Base-by-base conservation (phyloP, 495 filamentous ascomycete species). In the Paragyromitra xinjiangensis region DNA sequence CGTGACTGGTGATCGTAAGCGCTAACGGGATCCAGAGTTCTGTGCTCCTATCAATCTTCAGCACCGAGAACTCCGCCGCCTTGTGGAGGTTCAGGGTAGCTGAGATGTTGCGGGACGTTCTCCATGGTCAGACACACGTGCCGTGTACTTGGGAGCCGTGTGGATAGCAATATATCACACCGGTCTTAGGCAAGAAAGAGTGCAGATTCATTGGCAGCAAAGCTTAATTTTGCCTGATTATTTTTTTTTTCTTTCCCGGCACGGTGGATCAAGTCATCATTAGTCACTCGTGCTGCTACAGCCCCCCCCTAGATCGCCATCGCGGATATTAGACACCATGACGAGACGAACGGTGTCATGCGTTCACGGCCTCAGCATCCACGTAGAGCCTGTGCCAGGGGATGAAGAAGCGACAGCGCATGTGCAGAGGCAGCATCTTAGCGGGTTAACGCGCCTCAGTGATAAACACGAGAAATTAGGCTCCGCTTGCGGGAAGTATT, bases 11-110 rank as follows among this genome's bases (percentile, higher is more conserved):
- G 44, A 71, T 71, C 68, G 68, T 42, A 40, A 29, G 48, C 63
- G 64, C 71, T 74, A 74, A 68, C 37, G 64, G 16, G 1, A 61
- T 51, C 11, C 29, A 16, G 64, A 34, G 11, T n/a, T 5, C 19
- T 51, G 69, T 48, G 16, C 4, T 56, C 16, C 39, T 16, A 69
- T 53, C 24, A 61, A 34, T 29, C 56, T 5, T 56, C 53, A 29
- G 1, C 24, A 55, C n/a, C 19, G 14, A 24, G 22, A 53, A 29
- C 63, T 50, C 34, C 61, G 34, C 61, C 61, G 34, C 45, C 1
- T 12, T 56, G 53, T 12, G 8, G 53, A 56, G 8, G 53, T 3
- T 26, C 40, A 14, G 9, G 45, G 5, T 22, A 34, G 64, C 40
- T 66, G 40, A 12, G 6, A 51, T n/a, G 14, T 45, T 24, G 50